phyloP scores from a whole-genome alignment of 495 filamentous ascomycete species.

The Tuber magnatum region DNA sequence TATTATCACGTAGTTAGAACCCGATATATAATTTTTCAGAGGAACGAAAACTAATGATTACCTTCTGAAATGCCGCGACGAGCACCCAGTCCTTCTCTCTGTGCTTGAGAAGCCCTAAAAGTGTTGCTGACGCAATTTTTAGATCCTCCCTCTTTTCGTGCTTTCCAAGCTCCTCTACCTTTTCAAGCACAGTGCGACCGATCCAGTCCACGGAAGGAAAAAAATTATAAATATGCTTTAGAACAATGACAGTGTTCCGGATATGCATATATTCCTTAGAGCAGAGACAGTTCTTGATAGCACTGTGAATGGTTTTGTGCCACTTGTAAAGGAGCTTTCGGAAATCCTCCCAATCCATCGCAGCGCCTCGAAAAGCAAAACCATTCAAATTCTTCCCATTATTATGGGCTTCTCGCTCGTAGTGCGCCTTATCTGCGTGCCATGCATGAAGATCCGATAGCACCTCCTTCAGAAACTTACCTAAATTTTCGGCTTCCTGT shows the following conservation, averaged over 20 bases:
- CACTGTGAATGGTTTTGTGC: slow-evolving; percentile 69
- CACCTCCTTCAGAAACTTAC: slow-evolving; percentile 74
- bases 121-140: slow-evolving; percentile 76
- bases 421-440: slow-evolving; percentile 69
- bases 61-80: slow-evolving; percentile 43
- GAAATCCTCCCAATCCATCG: slow-evolving; percentile 75
- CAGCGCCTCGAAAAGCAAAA: slow-evolving; percentile 45
- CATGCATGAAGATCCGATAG: slow-evolving; percentile 70
- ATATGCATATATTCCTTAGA: slow-evolving; percentile 95
- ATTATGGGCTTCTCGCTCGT: slow-evolving; percentile 72
- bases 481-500: slow-evolving; percentile 82
- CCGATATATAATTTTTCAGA: slow-evolving; percentile 8
- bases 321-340: slow-evolving; percentile 77
- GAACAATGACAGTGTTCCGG: slow-evolving; percentile 84
- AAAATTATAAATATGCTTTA: slow-evolving; percentile 67
- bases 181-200: slow-evolving; percentile 61
- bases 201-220: slow-evolving; percentile 89
- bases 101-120: slow-evolving; percentile 73
- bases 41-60: slow-evolving; percentile 36
- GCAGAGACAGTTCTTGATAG: slow-evolving; percentile 69
- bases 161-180: slow-evolving; percentile 58
- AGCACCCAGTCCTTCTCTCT: slow-evolving; percentile 75
- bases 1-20: slow-evolving; percentile 5
- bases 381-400: slow-evolving; percentile 57
- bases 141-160: slow-evolving; percentile 77